These are phyloP conservation scores for Hypoxylon rubiginosum DNA, from an alignment of 2,329 filamentous ascomycete genomes.

Conservation along the genomic window DNA sequence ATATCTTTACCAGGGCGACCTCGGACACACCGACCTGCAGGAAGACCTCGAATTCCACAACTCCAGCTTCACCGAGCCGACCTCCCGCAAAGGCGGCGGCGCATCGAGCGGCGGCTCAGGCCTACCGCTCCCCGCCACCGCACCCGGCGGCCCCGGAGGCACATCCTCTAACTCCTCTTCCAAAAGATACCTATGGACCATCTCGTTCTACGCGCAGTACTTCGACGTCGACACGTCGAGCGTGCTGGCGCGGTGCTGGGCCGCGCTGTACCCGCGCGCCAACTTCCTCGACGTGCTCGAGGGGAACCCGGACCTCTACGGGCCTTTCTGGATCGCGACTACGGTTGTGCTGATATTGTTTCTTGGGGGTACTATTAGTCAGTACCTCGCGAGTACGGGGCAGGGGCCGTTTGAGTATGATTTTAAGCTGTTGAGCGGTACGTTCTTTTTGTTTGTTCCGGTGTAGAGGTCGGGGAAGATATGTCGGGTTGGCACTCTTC, in stretches of 20 bases:
- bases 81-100: constrained; percentile 66
- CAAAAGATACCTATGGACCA: constrained; percentile 92
- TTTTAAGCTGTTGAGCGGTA: constrained; percentile 88
- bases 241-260: constrained; percentile 87
- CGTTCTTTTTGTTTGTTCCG: constrained; percentile 39
- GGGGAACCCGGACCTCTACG: constrained; percentile 96
- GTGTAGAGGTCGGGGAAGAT: background rate
- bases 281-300: constrained; percentile 98
- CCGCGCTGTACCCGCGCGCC: constrained; percentile 88
- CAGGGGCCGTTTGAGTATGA: constrained; percentile 88
- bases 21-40: constrained; percentile 97
- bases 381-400: constrained; percentile 81
- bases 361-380: constrained; percentile 92
- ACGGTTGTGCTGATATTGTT: constrained; percentile 97
- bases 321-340: constrained; percentile 98
- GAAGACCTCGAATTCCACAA: constrained; percentile 99
- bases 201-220: constrained; percentile 96
- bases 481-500: no score
- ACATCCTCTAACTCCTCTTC: constrained; percentile 62
- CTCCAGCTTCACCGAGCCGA: constrained; percentile 81
- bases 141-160: constrained; percentile 71
- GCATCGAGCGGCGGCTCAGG: constrained; percentile 59
- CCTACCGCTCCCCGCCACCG: constrained; percentile 70
- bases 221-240: constrained; percentile 97
- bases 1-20: constrained; percentile 77